phyloP scores from a whole-genome alignment of 2,329 filamentous ascomycete genomes.

The Clonostachys solani region DNA sequence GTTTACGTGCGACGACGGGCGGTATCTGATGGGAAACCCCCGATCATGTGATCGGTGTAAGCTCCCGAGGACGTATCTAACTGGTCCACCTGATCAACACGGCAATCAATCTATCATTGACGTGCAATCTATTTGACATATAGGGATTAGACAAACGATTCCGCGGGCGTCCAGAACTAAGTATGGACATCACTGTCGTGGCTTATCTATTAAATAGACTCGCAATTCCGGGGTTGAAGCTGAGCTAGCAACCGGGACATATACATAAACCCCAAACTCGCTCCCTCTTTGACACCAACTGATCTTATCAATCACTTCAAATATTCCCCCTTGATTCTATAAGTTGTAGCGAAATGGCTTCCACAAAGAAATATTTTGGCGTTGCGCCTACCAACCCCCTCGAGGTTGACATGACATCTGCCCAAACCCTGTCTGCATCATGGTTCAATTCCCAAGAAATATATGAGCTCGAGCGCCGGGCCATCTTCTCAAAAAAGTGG shows the following conservation, averaged over 20 bases:
- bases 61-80: too few relatives aligned
- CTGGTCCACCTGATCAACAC: too few relatives aligned
- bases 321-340: not conserved
- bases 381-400: constrained; percentile 9
- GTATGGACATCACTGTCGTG: not conserved
- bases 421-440: constrained; percentile 12
- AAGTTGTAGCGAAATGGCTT: constrained; percentile 7
- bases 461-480: constrained; percentile 45
- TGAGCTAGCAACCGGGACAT: too few relatives aligned
- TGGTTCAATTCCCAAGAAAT: constrained; percentile 32
- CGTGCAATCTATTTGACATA: too few relatives aligned
- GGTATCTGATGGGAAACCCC: too few relatives aligned
- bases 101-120: too few relatives aligned
- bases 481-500: constrained; percentile 48
- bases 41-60: too few relatives aligned
- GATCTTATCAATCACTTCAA: not conserved
- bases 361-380: constrained; percentile 25
- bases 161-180: not conserved
- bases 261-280: too few relatives aligned
- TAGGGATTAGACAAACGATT: too few relatives aligned
- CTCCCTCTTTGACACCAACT: not conserved
- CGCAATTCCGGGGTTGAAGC: not conserved
- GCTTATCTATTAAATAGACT: not conserved
- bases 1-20: too few relatives aligned
- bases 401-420: not conserved